Base-by-base conservation (phyloP, 495 filamentous ascomycete genomes). In the Penicillium cosmopolitanum region DNA sequence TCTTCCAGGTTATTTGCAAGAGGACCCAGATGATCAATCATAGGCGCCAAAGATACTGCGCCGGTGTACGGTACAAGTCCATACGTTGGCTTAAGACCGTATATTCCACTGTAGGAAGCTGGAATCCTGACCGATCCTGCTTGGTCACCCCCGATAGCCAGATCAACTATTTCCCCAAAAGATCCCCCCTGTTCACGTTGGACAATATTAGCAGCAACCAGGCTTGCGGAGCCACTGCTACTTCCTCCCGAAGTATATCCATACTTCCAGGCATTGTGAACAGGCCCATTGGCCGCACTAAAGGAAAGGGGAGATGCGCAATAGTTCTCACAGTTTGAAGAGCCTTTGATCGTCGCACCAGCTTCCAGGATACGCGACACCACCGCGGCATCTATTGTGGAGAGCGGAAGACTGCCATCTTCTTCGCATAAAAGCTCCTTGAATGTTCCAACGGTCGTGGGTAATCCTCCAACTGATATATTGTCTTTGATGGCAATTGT, bases 121-220 rank as follows among this genome's bases (percentile, higher is more conserved):
- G 84, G 84, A 2, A 85, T 76, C 5, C 83, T 76, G 7, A 87
- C 76, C 4, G 77, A 81, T 0, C 84, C 84, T 11, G 77, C 84
- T 59, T 86, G 84, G 60, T 87, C 84, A 6, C 77, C 77, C 1
- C 84, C 84, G 40, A 87, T 79, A 9, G 78, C 76, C 12, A 85
- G 64, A 40, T 85, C 82, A 7, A 82, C 79, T 4, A 72, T 74
- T 31, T 75, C 63, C 60, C 72, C 53, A 31, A 35, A 51, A 0
- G 60, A 35, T 4, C 2, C 2, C 65, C 69, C 46, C 65, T 76
- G 33, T 69, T 73, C 33, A 42, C 59, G 58, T 68, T 65, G 70
- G 16, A 78, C 71, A 16, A 73, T 71, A 73, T 68, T 43, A 62
- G 72, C n/a, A 3, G 71, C 79, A 1, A 87, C 76, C 2, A 87